phyloP scores from a whole-genome alignment of 768 basidiomycete species.

The Boletus bicolor region DNA sequence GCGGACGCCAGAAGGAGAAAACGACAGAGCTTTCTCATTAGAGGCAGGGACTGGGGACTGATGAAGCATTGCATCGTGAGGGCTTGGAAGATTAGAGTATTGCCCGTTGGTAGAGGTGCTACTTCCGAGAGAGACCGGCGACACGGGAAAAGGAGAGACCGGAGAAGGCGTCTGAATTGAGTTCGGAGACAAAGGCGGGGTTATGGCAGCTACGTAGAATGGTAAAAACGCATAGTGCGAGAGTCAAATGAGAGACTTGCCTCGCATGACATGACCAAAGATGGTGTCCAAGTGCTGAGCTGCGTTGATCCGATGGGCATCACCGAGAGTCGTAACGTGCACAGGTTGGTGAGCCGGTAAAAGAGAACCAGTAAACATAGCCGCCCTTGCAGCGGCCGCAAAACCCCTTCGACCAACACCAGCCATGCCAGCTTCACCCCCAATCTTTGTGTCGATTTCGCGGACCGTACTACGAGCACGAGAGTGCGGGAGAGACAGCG shows the following conservation, averaged over 20 bases:
- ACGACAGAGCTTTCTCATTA: slow-evolving; percentile 20
- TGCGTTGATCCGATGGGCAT: slow-evolving; percentile 32
- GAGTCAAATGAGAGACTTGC: slow-evolving; percentile 15
- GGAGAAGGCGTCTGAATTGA: slow-evolving; percentile 33
- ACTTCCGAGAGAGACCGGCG: slow-evolving; percentile 23
- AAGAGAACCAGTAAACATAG: slow-evolving; percentile 39
- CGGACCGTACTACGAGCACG: slow-evolving; percentile 12
- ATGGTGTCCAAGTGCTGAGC: slow-evolving; percentile 48
- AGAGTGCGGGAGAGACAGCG: slow-evolving; percentile 9
- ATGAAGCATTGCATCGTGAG: slow-evolving; percentile 13
- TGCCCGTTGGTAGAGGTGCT: slow-evolving; percentile 13
- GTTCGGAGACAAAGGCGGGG: slow-evolving; percentile 35
- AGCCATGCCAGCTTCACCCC: slow-evolving; percentile 84
- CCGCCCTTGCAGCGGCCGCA: slow-evolving; percentile 66
- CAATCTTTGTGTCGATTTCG: slow-evolving; percentile 65
- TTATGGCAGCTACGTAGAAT: slow-evolving; percentile 23
- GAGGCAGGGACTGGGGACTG: slow-evolving; percentile 4
- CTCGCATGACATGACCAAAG: slow-evolving; percentile 30
- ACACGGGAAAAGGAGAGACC: slow-evolving; percentile 29
- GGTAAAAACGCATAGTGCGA: slow-evolving; percentile 6
- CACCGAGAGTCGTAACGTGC: neutral
- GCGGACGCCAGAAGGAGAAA: slow-evolving; percentile 23
- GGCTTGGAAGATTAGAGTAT: slow-evolving; percentile 19
- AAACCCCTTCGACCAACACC: slow-evolving; percentile 87
- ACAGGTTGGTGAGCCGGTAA: slow-evolving; percentile 11